A percentile compares a stretch with the other conserved stretches of the same genome.
Conservation (phyloP, 305 asterid genomes). For the Solanum chacoense region DNA sequence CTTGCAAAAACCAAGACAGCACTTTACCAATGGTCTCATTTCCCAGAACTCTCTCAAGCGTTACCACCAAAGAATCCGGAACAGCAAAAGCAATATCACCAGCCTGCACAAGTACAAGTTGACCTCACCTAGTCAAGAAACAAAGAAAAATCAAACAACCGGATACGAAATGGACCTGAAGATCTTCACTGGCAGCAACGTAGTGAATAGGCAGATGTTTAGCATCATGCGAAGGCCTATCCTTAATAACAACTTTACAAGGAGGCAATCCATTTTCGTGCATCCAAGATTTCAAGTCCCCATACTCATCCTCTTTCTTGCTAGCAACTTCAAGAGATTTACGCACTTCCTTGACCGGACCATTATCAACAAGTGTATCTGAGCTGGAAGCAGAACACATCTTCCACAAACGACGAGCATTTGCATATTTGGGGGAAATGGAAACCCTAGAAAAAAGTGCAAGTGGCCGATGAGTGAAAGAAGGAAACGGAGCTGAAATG, state of each 20-base stretch:
- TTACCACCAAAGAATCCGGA: conserved; percentile 85
- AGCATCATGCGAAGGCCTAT: conserved; percentile 56
- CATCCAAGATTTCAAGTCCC: conserved; percentile 89
- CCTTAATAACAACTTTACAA: conserved; percentile 67
- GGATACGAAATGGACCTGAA: conserved; percentile 39
- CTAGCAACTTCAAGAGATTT: conserved; percentile 33
- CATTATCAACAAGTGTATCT: conserved; percentile 39
- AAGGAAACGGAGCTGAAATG: conserved; percentile 11
- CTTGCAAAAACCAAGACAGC: conserved; percentile 6
- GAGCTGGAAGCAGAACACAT: conserved; percentile 49
- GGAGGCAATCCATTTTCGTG: conserved; percentile 75
- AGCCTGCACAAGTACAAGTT: conserved; percentile 26
- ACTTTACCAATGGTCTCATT: conserved; percentile 74
- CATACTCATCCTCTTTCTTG: conserved; percentile 26
- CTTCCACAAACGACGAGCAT: conserved; percentile 13
- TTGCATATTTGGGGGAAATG: conserved; percentile 11
- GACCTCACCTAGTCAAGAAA: background rate
- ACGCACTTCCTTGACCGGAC: conserved; percentile 7
- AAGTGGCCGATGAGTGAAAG: conserved; percentile 17
- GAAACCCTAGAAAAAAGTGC: conserved; percentile 25
- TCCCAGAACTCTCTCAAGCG: conserved; percentile 90
- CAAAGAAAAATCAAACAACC: background rate
- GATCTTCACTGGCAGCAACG: conserved; percentile 87
- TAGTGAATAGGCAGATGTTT: conserved; percentile 65
- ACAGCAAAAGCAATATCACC: conserved; percentile 82